Evolutionary conservation across 2,329 filamentous ascomycete genomes (phyloP), one percentile per base, ranked within the genome.

Genomic region (Xylaria sp.): DNA sequence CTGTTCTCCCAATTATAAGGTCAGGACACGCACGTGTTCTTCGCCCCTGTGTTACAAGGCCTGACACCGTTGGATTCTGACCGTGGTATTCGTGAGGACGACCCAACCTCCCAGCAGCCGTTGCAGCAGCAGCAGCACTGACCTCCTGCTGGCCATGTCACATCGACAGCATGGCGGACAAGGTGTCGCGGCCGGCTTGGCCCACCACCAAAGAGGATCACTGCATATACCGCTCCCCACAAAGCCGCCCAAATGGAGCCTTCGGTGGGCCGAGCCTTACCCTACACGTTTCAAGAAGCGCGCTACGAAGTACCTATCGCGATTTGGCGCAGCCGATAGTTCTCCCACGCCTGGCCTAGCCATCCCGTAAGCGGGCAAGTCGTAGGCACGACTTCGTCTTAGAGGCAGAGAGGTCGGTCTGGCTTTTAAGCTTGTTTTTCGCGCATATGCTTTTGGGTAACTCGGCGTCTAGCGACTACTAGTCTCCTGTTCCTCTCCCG

Each of bases 1-100:
- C n/a, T n/a, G n/a, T n/a, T 18, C 19, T 39, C 18, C 22, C 18
- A 37, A 38, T 47, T 22, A 40, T 42, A 34, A 34, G 29, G 8
- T 34, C 9, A 34, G 4, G 8, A 6, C 29, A 34, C 29, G 44
- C 50, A 53, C 54, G 50, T 57, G 50, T 47, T 40, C 26, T 38
- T 20, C 46, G 38, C 44, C 39, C 42, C 17, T 16, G 11, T 34
- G 29, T 13, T 13, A 38, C 50, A 42, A 34, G 3, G 5, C 16
- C 9, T 13, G 29, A 34, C 16, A 34, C 29, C 3, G 5, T 7
- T 13, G 29, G n/a, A n/a, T n/a, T n/a, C n/a, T n/a, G n/a, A n/a
- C n/a, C n/a, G n/a, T n/a, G n/a, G n/a, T n/a, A n/a, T 7, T 13
- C 16, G 29, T 34, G 8, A 11, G 29, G 9, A 34, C 29, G 29